Evolutionary conservation across 768 basidiomycete species (phyloP), one percentile per base, ranked within the genome.

Genomic region (Hypholoma fasciculare): DNA sequence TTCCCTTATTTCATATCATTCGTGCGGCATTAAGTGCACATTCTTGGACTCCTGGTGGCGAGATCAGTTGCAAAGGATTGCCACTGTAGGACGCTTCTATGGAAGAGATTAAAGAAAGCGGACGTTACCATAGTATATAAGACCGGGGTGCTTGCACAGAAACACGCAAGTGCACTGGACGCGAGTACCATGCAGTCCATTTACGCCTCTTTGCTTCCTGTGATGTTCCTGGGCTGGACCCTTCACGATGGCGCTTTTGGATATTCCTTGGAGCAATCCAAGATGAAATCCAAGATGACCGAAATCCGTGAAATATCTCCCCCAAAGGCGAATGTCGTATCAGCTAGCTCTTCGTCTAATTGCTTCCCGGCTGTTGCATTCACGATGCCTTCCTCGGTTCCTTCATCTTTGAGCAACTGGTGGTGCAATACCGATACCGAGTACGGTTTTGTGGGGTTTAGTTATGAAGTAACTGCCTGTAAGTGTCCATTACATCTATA

Each of bases 381-480:
- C 63, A 67, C 62, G 9, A 88, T 84, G 83, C 89, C 89, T 3
- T 64, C 69, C 1, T 48, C 65, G 1, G 66, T 81, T 8, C 87
- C 87, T 0, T 56, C 67, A 1, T 79, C 79, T 1, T 56, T 76
- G 37, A 70, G 72, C 9, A 74, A 76, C 52, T 87, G 86, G 86
- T 87, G 89, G 90, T 92, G 90, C 66, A 68, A 81, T 55, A 67
- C 72, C 38, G 71, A 73, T 54, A 83, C 81, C 0, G 90, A 92
- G 67, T 90, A 89, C 63, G 90, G 82, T 0, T 92, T 92, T 67
- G 71, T 91, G 50, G 90, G 89, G 0, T 87, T 92, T 71, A 87
- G 87, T 67, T 92, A 92, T 62, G 89, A 89, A 64, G 77, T 91
- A 20, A 82, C 85, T 42, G 77, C 73, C 11, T 90, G 88, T 87